phyloP scores from a whole-genome alignment of 208 protist species.

The Trypanosomatidae sp. region DNA sequence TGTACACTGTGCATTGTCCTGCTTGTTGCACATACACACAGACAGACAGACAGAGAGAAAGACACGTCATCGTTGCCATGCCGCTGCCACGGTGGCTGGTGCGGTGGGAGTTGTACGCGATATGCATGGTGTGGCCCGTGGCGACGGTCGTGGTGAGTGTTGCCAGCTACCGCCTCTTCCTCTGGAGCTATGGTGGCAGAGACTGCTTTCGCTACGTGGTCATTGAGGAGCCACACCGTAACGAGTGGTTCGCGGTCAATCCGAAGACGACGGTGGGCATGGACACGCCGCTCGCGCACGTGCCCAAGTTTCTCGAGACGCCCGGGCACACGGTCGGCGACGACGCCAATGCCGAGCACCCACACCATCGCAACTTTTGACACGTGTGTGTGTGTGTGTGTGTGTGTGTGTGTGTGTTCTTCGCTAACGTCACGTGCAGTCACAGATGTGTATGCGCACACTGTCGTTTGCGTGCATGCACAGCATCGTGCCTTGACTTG shows the following conservation, averaged over 20 bases:
- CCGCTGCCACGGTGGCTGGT: constrained; percentile 53
- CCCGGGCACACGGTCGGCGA: constrained; percentile 30
- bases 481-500: not conserved
- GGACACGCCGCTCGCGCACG: constrained; percentile 69
- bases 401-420: not conserved
- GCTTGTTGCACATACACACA: no score
- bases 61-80: constrained; percentile 12
- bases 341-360: constrained; percentile 20
- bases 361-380: constrained; percentile 67
- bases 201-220: constrained; percentile 83
- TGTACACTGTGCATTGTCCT: no score
- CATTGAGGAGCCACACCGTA: constrained; percentile 74
- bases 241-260: constrained; percentile 81
- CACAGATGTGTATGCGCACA: not conserved
- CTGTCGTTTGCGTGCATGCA: not conserved
- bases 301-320: constrained; percentile 75
- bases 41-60: not conserved
- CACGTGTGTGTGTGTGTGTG: not conserved
- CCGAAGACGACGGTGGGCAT: constrained; percentile 63
- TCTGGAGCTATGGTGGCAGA: constrained; percentile 80
- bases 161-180: constrained; percentile 59
- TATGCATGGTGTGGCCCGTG: constrained; percentile 79
- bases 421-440: not conserved
- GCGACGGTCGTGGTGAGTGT: constrained; percentile 43
- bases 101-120: constrained; percentile 66